Conservation (phyloP, 2,329 filamentous ascomycete genomes). For the Capronia americana region DNA sequence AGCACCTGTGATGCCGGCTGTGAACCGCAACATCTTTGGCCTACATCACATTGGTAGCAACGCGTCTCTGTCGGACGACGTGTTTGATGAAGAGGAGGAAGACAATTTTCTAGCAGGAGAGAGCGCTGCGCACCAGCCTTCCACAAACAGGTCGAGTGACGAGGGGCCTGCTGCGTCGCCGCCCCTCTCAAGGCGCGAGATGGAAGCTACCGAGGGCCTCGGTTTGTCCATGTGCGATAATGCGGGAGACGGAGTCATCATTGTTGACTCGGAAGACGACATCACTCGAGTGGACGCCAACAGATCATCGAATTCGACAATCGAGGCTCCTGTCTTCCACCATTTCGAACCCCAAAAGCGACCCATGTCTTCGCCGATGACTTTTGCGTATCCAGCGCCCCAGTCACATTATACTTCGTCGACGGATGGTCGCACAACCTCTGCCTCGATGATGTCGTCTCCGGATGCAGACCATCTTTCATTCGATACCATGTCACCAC, state of each 20-base stretch:
- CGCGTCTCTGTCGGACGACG: slow-evolving; percentile 52
- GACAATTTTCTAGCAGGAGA: slow-evolving; percentile 53
- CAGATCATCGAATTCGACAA: slow-evolving; percentile 41
- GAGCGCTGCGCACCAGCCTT: slow-evolving; percentile 15
- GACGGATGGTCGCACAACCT: slow-evolving; percentile 45
- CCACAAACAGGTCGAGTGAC: slow-evolving; percentile 15
- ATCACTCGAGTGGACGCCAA: slow-evolving; percentile 26
- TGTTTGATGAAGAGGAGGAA: slow-evolving; percentile 59
- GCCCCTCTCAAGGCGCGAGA: slow-evolving; percentile 31
- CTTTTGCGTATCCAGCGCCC: slow-evolving; percentile 49
- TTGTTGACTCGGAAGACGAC: slow-evolving; percentile 38
- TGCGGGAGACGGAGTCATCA: slow-evolving; percentile 36
- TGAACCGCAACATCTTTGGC: slow-evolving; percentile 52
- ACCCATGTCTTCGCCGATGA: slow-evolving; percentile 51
- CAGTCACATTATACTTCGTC: slow-evolving; percentile 49
- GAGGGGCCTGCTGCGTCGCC: background rate
- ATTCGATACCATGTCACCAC: slow-evolving; percentile 50
- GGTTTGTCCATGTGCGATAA: slow-evolving; percentile 31
- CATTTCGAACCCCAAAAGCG: slow-evolving; percentile 45
- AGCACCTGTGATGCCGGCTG: slow-evolving; percentile 56
- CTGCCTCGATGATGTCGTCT: slow-evolving; percentile 54
- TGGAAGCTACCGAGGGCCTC: slow-evolving; percentile 34
- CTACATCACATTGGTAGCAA: slow-evolving; percentile 48
- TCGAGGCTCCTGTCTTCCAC: slow-evolving; percentile 35
- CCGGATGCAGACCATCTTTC: slow-evolving; percentile 51